Conservation (phyloP, 768 basidiomycete genomes). For the Asterophora lycoperdoides region DNA sequence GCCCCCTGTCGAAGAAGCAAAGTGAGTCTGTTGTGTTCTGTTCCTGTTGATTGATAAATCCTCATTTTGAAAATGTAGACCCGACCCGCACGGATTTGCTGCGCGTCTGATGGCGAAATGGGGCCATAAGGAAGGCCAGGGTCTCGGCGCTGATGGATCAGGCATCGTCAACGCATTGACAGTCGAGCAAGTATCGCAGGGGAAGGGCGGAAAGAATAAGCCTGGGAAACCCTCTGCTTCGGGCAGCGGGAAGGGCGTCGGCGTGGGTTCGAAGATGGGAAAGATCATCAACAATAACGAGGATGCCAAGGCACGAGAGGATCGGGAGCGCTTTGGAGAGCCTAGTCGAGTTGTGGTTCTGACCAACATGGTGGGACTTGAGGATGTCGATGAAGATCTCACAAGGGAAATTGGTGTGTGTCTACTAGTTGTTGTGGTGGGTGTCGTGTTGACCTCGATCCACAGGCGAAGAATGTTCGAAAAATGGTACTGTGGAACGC, state of each 20-base stretch:
- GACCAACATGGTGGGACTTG: constrained; percentile 82
- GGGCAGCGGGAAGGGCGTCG: constrained; percentile 32
- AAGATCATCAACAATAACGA: constrained; percentile 90
- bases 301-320: constrained; percentile 72
- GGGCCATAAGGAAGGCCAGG: constrained; percentile 94
- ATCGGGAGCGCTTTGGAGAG: constrained; percentile 79
- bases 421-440: neutral
- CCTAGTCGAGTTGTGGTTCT: constrained; percentile 87
- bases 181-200: constrained; percentile 60
- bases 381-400: constrained; percentile 81
- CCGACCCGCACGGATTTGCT: constrained; percentile 73
- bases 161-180: constrained; percentile 89
- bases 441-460: neutral
- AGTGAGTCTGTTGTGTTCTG: constrained; percentile 18
- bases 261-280: constrained; percentile 68
- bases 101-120: constrained; percentile 92
- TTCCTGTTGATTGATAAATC: neutral
- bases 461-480: constrained; percentile 84
- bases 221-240: constrained; percentile 27
- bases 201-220: constrained; percentile 37
- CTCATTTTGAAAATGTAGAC: constrained; percentile 22
- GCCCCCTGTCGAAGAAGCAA: constrained; percentile 30
- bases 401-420: constrained; percentile 81
- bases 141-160: constrained; percentile 76
- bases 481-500: constrained; percentile 88